Percentiles rank a stretch among this genome's conserved stretches.
phyloP scores from a whole-genome alignment of 108 stramenopile species.

The Cyclotella choctawhatcheeana region DNA sequence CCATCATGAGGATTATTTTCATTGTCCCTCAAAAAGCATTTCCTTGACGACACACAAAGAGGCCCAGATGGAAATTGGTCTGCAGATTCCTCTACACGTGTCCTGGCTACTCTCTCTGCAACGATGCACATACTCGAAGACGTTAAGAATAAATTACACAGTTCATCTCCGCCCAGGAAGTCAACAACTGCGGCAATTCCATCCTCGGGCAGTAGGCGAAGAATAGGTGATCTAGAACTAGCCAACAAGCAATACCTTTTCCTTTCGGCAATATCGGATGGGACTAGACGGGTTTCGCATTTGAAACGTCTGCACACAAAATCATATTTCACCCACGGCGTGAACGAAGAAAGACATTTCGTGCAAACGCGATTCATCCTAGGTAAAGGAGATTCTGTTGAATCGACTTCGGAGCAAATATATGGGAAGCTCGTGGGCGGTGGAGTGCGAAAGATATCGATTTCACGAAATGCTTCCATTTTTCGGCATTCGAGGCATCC shows the following conservation, averaged over 20 bases:
- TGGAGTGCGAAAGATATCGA: conserved; percentile 29
- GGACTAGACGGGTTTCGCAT: conserved; percentile 41
- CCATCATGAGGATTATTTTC: background rate
- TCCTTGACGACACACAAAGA: conserved; percentile 7
- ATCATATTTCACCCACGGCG: conserved; percentile 43
- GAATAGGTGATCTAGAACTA: conserved; percentile 14
- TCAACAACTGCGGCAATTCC: conserved; percentile 41
- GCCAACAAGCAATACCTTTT: conserved; percentile 20
- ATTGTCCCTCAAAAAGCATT: conserved; percentile 2
- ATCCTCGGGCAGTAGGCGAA: conserved; percentile 45
- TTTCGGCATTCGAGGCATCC: conserved; percentile 43
- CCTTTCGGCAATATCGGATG: conserved; percentile 36
- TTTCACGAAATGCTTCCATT: conserved; percentile 34
- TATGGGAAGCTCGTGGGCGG: background rate
- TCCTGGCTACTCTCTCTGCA: conserved; percentile 31
- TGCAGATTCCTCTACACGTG: conserved; percentile 23
- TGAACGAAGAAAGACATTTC: conserved; percentile 29
- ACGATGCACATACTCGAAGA: conserved; percentile 36
- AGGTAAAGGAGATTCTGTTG: background rate
- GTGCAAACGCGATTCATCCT: conserved; percentile 37
- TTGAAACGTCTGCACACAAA: conserved; percentile 37
- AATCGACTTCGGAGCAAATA: background rate
- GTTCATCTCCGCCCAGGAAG: conserved; percentile 26
- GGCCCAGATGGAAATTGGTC: conserved; percentile 34
- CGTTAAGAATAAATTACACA: conserved; percentile 25